These are phyloP conservation scores for Pyrus hybrid DNA, from an alignment of 331 rosid species.

Conservation along the genomic window DNA sequence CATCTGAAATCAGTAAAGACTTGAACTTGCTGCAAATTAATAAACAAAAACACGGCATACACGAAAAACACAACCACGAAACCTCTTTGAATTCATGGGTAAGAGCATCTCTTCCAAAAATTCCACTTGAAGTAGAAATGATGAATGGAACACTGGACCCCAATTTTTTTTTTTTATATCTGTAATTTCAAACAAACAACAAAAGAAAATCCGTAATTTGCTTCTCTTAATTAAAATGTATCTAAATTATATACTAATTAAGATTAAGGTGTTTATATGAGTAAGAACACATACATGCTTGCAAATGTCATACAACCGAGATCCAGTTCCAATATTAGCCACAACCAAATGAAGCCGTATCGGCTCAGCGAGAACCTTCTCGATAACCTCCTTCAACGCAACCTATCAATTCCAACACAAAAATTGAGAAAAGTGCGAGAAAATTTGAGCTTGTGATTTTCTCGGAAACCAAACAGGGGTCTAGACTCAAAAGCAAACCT, in stretches of 20 bases:
- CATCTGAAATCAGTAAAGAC: neutral
- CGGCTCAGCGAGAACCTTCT: too few relatives aligned
- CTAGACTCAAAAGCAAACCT: too few relatives aligned
- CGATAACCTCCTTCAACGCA: too few relatives aligned
- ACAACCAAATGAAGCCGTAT: too few relatives aligned
- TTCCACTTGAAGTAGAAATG: slow-evolving; percentile 15
- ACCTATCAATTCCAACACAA: too few relatives aligned
- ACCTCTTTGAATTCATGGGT: slow-evolving; percentile 30
- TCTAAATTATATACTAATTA: neutral
- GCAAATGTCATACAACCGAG: too few relatives aligned
- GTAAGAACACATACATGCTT: too few relatives aligned
- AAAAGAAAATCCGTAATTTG: neutral
- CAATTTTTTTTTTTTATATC: slow-evolving; percentile 4
- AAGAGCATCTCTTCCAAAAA: slow-evolving; percentile 13
- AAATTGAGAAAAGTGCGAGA: too few relatives aligned
- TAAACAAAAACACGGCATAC: neutral
- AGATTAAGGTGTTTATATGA: too few relatives aligned
- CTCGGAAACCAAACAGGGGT: too few relatives aligned
- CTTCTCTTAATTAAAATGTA: neutral
- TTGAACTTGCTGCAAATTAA: neutral
- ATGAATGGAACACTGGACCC: slow-evolving; percentile 22
- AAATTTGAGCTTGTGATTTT: too few relatives aligned
- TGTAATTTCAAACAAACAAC: neutral
- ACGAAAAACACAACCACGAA: neutral
- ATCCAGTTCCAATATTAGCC: too few relatives aligned